Conservation (phyloP, 495 filamentous ascomycete genomes). For the Hypoxylon crocopeplum region DNA sequence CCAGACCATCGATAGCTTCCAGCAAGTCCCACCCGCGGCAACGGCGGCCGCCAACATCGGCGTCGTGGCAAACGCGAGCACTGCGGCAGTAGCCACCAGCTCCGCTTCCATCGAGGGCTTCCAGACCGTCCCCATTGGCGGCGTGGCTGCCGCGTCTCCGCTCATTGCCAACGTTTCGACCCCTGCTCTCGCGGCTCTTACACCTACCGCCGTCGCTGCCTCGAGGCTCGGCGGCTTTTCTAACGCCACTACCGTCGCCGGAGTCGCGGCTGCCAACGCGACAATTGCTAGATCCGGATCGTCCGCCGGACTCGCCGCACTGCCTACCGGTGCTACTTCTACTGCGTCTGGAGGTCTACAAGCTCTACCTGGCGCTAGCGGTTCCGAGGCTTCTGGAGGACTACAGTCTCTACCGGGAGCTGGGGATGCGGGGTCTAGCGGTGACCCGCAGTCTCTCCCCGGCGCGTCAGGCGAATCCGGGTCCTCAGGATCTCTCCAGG, state of each 20-base stretch:
- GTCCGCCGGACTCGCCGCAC: background rate
- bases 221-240: slow-evolving; percentile 16
- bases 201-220: background rate
- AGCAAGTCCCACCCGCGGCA: slow-evolving; percentile 9
- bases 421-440: too few relatives aligned
- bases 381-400: too few relatives aligned
- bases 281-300: background rate
- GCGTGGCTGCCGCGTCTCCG: background rate
- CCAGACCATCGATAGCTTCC: slow-evolving; percentile 29
- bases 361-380: too few relatives aligned
- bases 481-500: background rate
- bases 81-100: background rate
- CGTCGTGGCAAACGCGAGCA: slow-evolving; percentile 7
- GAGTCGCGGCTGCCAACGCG: background rate
- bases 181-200: background rate
- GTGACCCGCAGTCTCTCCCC: background rate
- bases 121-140: slow-evolving; percentile 10
- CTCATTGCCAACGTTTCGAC: slow-evolving; percentile 9
- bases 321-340: too few relatives aligned
- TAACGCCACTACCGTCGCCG: slow-evolving; percentile 8
- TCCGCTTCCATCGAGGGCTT: slow-evolving; percentile 12
- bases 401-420: background rate
- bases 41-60: slow-evolving; percentile 9
- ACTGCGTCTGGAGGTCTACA: too few relatives aligned
- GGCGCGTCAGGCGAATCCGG: too few relatives aligned